A percentile compares a stretch with the other conserved stretches of the same genome.
phyloP scores from a whole-genome alignment of 768 basidiomycete genomes.

The Rhizopogon vesiculosus region DNA sequence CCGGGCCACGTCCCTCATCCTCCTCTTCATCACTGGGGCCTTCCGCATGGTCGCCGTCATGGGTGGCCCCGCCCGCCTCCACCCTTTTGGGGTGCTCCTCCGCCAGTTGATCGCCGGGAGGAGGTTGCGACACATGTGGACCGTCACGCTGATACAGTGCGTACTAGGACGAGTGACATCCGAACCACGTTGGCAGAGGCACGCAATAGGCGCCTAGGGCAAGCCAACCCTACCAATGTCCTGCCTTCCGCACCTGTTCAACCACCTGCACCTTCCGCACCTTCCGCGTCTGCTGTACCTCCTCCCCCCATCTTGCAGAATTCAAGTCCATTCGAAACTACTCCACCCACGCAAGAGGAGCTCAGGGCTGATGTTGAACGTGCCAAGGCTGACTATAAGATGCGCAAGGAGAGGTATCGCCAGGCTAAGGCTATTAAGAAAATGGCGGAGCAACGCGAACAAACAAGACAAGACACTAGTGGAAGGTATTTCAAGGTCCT shows the following conservation, averaged over 20 bases:
- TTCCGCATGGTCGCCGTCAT: neutral
- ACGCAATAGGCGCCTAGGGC: neutral
- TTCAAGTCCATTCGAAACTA: neutral
- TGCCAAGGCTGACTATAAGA: conserved; percentile 64
- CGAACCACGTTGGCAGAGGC: neutral
- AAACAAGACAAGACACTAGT: conserved; percentile 11
- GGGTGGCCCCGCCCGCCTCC: neutral
- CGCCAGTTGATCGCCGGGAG: neutral
- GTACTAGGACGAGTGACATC: neutral
- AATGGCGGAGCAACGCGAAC: conserved; percentile 29
- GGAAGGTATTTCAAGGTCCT: conserved; percentile 18
- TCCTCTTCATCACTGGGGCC: conserved; percentile 17
- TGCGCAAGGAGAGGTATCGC: conserved; percentile 67
- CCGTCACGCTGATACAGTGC: neutral
- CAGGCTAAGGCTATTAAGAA: conserved; percentile 48
- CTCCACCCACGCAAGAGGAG: conserved; percentile 14
- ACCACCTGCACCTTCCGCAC: neutral
- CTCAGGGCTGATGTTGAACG: conserved; percentile 46
- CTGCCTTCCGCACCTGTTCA: neutral
- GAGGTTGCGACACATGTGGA: neutral
- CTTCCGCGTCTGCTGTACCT: neutral
- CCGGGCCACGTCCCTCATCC: conserved; percentile 12
- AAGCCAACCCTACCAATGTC: neutral
- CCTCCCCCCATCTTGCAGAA: neutral
- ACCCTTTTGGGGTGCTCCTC: neutral